A percentile compares a stretch with the other conserved stretches of the same genome.
These are phyloP conservation scores for Cladobotryum mycophilum DNA, from an alignment of 2,329 filamentous ascomycete species.

Conservation along the genomic window DNA sequence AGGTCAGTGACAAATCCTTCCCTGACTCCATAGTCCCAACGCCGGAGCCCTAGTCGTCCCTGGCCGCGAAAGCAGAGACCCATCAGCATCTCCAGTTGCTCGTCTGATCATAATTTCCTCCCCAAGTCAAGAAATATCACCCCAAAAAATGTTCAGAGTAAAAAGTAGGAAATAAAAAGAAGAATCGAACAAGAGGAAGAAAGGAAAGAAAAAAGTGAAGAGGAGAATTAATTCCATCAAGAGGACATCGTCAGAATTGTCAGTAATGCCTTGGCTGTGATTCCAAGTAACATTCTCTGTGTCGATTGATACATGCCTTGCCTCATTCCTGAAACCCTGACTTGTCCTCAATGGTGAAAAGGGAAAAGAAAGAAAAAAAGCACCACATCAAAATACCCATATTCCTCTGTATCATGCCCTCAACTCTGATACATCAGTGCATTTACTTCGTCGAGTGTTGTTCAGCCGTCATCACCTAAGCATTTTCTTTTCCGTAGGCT, in stretches of 20 bases:
- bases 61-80: too few species aligned
- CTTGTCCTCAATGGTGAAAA: too few species aligned
- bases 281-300: background rate
- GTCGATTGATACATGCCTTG: background rate
- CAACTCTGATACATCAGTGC: background rate
- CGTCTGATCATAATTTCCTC: background rate
- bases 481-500: background rate
- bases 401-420: background rate
- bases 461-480: background rate
- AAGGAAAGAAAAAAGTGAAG: constrained; percentile 2
- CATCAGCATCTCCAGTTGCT: too few species aligned
- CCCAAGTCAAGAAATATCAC: background rate
- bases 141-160: background rate
- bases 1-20: constrained; percentile 1
- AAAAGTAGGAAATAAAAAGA: constrained; percentile 1
- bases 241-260: background rate
- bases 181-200: background rate
- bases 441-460: background rate
- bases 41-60: background rate
- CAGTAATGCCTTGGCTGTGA: background rate
- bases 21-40: constrained; percentile 2
- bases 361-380: background rate
- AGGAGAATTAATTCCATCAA: background rate
- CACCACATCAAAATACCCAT: background rate
- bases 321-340: too few species aligned